Conservation (phyloP, 768 basidiomycete genomes). For the Fistulinella prunicolor region DNA sequence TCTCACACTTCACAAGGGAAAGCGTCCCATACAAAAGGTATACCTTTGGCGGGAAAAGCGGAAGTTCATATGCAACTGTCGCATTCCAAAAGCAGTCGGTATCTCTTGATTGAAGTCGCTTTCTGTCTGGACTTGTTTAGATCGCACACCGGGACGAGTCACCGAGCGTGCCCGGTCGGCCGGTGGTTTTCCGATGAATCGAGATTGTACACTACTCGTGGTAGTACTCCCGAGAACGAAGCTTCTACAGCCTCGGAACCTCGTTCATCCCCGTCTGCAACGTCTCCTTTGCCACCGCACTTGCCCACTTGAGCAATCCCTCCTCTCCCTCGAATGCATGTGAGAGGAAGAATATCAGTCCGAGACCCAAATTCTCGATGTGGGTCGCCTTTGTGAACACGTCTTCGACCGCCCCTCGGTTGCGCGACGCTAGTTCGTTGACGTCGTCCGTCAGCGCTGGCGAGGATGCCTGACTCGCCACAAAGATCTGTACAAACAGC, state of each 20-base stretch:
- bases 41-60: constrained; percentile 75
- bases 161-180: too few species aligned
- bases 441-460: constrained; percentile 50
- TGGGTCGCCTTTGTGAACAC: constrained; percentile 74
- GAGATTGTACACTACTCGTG: too few species aligned
- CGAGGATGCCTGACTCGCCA: constrained; percentile 70
- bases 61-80: constrained; percentile 66
- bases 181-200: too few species aligned
- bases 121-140: too few species aligned
- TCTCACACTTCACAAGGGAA: constrained; percentile 46
- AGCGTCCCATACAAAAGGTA: constrained; percentile 69
- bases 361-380: constrained; percentile 65
- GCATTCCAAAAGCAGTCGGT: constrained; percentile 55
- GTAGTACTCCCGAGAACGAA: too few species aligned
- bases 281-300: constrained; percentile 64
- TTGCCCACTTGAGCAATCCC: constrained; percentile 64
- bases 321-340: constrained; percentile 39
- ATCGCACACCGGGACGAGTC: not conserved
- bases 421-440: constrained; percentile 41
- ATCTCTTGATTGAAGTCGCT: not conserved
- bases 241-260: constrained; percentile 39
- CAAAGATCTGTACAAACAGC: constrained; percentile 65
- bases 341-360: constrained; percentile 69
- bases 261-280: constrained; percentile 62
- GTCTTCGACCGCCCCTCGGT: constrained; percentile 66